Evolutionary conservation across 192 early-diverging fungal species (phyloP), one percentile per base, ranked within the genome.

Genomic region (Linnemannia zychae): DNA sequence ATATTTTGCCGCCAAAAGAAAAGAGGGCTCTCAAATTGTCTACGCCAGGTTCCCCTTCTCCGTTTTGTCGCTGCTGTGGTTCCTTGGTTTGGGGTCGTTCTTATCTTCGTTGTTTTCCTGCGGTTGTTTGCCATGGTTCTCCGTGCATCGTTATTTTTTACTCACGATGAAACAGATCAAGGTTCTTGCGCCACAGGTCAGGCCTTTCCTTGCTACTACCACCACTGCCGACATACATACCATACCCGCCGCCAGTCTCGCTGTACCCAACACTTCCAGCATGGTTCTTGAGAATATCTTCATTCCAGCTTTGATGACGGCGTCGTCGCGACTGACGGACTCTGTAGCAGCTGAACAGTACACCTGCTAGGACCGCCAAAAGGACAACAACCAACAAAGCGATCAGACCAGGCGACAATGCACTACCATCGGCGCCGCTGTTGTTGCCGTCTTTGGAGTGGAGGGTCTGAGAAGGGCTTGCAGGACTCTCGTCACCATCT

Each of bases 91-190:
- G 20, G 7, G 2, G 20, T 20, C 20, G 34, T 71, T 38, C 12
- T 13, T 38, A 2, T n/a, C 0, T 20, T 47, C 6, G 69, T 40
- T 48, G 33, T 22, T 72, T 49, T 44, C 40, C 4, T 44, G 40
- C 40, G 40, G 3, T 3, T 9, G 3, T 44, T 44, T 44, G 40
- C 40, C 40, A 44, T 44, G n/a, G n/a, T n/a, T n/a, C n/a, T n/a
- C n/a, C n/a, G n/a, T n/a, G n/a, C n/a, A n/a, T n/a, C n/a, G n/a
- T n/a, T n/a, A 44, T 6, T 44, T 24, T 67, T 60, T 50, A 84
- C 49, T 40, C 68, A 31, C 83, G 83, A 85, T 76, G 77, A 79
- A 72, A 79, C 83, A 84, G 46, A 50, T 78, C 82, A 44, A 84
- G 57, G 77, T 78, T 78, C 83, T 85, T 85, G 37, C 77, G 28